Percentiles rank a stretch among this genome's conserved stretches.
phyloP scores from a whole-genome alignment of 2,329 filamentous ascomycete genomes.

The Venturia carpophila region DNA sequence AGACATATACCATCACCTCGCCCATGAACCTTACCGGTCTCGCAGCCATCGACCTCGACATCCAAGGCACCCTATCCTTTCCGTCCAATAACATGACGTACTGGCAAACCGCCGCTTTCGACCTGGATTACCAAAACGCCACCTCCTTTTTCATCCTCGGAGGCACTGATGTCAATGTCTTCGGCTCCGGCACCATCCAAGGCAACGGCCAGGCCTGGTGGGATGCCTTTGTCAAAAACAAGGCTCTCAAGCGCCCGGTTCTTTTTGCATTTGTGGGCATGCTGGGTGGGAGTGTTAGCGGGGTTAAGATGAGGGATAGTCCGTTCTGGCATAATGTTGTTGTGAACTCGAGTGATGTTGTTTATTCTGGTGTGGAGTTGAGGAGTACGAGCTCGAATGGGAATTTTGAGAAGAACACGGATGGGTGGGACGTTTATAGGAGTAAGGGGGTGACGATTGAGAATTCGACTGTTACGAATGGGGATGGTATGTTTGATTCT shows the following conservation, averaged over 20 bases:
- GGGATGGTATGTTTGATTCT: conserved; percentile 35
- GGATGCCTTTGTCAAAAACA: conserved; percentile 48
- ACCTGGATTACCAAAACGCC: conserved; percentile 27
- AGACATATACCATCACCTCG: conserved; percentile 54
- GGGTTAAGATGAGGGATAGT: conserved; percentile 54
- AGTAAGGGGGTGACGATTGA: conserved; percentile 57
- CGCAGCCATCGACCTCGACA: conserved; percentile 55
- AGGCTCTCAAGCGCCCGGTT: conserved; percentile 52
- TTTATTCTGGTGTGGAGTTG: conserved; percentile 44
- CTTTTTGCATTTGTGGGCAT: conserved; percentile 51
- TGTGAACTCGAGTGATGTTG: conserved; percentile 56
- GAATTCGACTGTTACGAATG: conserved; percentile 56
- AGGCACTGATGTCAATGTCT: conserved; percentile 45
- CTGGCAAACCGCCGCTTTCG: conserved; percentile 26
- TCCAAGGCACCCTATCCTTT: conserved; percentile 54
- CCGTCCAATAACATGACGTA: conserved; percentile 40
- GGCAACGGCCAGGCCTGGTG: conserved; percentile 55
- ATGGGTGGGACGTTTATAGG: conserved; percentile 34
- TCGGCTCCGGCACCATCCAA: conserved; percentile 47
- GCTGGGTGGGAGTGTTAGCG: conserved; percentile 49
- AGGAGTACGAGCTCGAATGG: not conserved
- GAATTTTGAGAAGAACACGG: conserved; percentile 10
- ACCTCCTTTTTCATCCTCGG: conserved; percentile 33
- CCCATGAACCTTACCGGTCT: conserved; percentile 56
- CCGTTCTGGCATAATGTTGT: conserved; percentile 58